These are phyloP conservation scores for Erodium texanum DNA, from an alignment of 441 rosid species.

Conservation along the genomic window DNA sequence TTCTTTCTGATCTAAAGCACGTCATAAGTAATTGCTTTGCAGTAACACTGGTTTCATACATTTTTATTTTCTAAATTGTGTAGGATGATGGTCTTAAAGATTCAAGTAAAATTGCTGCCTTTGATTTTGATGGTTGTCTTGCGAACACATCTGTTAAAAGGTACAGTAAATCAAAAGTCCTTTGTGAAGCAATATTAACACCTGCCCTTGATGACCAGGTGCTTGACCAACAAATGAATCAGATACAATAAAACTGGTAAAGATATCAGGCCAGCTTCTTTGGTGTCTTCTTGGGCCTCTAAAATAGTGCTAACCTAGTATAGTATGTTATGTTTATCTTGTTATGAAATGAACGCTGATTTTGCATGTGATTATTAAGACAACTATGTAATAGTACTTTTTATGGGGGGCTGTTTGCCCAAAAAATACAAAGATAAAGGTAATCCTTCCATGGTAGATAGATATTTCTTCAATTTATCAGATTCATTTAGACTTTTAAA, in stretches of 20 bases:
- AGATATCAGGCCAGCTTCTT: neutral
- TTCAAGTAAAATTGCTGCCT: slow-evolving; percentile 82
- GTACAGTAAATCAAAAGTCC: slow-evolving; percentile 22
- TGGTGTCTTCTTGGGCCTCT: neutral
- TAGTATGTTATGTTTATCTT: neutral
- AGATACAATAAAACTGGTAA: neutral
- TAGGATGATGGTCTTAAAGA: slow-evolving; percentile 77
- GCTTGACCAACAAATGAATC: neutral
- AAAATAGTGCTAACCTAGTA: neutral
- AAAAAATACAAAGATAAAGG: neutral
- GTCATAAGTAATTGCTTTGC: neutral
- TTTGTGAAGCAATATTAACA: neutral
- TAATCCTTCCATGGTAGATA: neutral
- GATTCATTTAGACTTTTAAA: neutral
- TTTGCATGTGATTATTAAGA: neutral
- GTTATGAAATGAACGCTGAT: neutral
- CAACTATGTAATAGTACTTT: neutral
- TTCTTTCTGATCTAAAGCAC: slow-evolving; percentile 10
- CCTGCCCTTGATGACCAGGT: neutral
- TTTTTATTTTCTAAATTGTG: slow-evolving; percentile 9
- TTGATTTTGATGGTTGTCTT: slow-evolving; percentile 96
- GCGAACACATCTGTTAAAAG: slow-evolving; percentile 71
- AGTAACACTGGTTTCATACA: neutral
- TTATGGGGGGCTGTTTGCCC: neutral
- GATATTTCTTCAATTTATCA: neutral